Percentiles rank a stretch among this genome's conserved stretches.
Conservation (phyloP, 2,329 filamentous ascomycete genomes). For the Trichoderma oligosporum region DNA sequence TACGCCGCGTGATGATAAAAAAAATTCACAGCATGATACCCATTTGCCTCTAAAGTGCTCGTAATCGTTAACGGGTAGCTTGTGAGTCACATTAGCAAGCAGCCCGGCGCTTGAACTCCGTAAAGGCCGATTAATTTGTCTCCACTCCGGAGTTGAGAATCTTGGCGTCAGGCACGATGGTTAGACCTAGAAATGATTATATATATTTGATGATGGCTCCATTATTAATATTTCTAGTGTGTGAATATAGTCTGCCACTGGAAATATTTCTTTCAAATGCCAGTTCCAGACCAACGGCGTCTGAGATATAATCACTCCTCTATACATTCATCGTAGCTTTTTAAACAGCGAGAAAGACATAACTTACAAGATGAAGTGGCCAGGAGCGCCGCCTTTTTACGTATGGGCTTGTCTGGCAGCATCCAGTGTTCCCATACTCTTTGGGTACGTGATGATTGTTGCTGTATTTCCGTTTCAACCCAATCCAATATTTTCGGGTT, state of each 20-base stretch:
- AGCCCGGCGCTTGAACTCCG: neutral
- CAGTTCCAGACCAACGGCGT: neutral
- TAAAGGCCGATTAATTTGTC: constrained; percentile 1
- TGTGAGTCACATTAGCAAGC: neutral
- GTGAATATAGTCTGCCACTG: neutral
- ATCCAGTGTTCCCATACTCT: constrained; percentile 33
- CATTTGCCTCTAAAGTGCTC: too few species aligned
- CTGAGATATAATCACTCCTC: neutral
- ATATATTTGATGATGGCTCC: neutral
- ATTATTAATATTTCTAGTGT: neutral
- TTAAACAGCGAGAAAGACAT: neutral
- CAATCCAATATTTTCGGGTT: too few species aligned
- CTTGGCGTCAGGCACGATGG: neutral
- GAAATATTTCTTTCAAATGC: neutral
- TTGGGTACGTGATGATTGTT: constrained; percentile 25
- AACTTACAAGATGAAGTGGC: neutral
- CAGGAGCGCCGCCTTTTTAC: constrained; percentile 27
- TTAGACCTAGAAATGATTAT: neutral
- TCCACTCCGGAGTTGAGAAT: neutral
- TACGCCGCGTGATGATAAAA: too few species aligned
- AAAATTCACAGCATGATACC: neutral
- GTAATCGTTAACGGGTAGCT: neutral
- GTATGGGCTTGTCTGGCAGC: constrained; percentile 30
- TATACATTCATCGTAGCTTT: neutral
- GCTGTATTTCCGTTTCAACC: fast-evolving